Evolutionary conservation across 176 grass and related monocot genomes (phyloP).

Genomic region (Calamus simplicifolius): DNA sequence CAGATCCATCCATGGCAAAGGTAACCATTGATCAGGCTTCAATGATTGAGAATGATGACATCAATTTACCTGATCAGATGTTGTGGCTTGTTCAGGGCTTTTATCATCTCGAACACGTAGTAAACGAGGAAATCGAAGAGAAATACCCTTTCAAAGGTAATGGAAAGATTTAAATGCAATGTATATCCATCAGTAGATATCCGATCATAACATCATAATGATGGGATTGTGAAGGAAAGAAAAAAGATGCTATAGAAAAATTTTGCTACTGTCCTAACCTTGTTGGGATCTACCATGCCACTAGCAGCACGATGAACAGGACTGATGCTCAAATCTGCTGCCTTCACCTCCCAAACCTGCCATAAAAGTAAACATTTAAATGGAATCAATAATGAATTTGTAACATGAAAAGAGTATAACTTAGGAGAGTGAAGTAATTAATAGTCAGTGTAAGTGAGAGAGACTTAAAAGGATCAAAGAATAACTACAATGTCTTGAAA

Average conservation of each 20-base stretch:
- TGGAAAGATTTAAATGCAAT: too few relatives aligned
- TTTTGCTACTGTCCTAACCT: conserved; percentile 39
- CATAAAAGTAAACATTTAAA: conserved; percentile 11
- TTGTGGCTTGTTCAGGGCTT: conserved; percentile 75
- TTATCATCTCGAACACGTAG: conserved; percentile 84
- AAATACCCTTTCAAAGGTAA: conserved; percentile 59
- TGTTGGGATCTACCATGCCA: conserved; percentile 85
- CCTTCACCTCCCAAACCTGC: conserved; percentile 99
- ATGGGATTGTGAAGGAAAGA: too few relatives aligned
- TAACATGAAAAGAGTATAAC: too few relatives aligned
- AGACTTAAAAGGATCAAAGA: too few relatives aligned
- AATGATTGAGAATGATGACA: background rate
- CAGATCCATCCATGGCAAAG: background rate
- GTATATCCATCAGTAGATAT: too few relatives aligned
- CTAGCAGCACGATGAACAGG: conserved; percentile 95
- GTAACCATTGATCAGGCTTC: background rate
- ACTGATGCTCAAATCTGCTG: conserved; percentile 98
- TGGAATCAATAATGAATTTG: too few relatives aligned
- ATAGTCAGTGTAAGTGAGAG: too few relatives aligned
- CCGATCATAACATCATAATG: too few relatives aligned
- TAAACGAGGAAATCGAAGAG: conserved; percentile 87
- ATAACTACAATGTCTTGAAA: too few relatives aligned
- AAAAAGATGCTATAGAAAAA: conserved; percentile 5
- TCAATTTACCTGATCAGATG: conserved; percentile 67
- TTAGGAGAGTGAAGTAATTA: too few relatives aligned